phyloP scores from a whole-genome alignment of 345 rosid genomes.

The Eucalyptus albens region DNA sequence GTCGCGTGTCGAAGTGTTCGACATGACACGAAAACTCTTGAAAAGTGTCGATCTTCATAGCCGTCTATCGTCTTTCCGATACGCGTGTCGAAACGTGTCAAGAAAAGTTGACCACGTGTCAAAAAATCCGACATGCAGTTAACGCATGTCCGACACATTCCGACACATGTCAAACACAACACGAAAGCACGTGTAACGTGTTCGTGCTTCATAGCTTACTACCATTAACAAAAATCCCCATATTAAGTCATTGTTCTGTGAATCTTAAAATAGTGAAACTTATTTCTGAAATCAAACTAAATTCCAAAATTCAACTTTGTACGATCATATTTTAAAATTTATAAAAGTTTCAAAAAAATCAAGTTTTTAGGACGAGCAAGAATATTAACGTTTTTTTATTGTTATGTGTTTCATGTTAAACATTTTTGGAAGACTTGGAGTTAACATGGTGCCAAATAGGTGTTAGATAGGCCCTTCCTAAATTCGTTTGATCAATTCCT shows the following conservation, averaged over 20 bases:
- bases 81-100: too few relatives aligned
- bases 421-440: neutral
- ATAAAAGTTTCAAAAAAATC: accelerated
- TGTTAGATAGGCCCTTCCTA: neutral
- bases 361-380: too few relatives aligned
- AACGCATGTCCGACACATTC: too few relatives aligned
- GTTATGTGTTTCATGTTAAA: neutral
- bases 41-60: too few relatives aligned
- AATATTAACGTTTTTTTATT: too few relatives aligned
- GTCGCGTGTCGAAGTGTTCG: too few relatives aligned
- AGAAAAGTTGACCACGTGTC: too few relatives aligned
- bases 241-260: neutral
- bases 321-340: neutral
- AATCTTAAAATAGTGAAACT: neutral
- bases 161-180: too few relatives aligned
- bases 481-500: neutral
- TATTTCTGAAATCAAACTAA: neutral
- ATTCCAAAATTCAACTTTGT: neutral
- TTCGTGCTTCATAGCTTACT: neutral
- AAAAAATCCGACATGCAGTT: too few relatives aligned
- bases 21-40: too few relatives aligned
- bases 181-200: too few relatives aligned
- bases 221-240: neutral
- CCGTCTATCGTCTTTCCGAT: too few relatives aligned
- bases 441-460: neutral